A percentile compares a stretch with the other conserved stretches of the same genome.
Evolutionary conservation across 129 eudicot species (phyloP).

Genomic region (carrot (Daucus carota)): DNA sequence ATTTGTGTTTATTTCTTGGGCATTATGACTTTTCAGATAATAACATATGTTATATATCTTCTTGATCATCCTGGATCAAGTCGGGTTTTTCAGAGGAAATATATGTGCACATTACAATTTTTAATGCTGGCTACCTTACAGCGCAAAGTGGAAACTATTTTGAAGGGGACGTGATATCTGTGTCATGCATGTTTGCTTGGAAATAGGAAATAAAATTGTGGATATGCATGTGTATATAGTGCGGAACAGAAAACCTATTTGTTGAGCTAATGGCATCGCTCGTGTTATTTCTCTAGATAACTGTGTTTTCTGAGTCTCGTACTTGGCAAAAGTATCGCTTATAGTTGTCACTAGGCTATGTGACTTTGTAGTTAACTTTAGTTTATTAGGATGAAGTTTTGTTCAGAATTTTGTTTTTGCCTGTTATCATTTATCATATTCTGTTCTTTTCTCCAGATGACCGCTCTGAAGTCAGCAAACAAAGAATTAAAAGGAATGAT

Average conservation of each 20-base stretch:
- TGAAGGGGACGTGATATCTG: slow-evolving; percentile 43
- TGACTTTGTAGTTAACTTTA: not conserved
- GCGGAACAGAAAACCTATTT: not conserved
- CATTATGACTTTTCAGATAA: not conserved
- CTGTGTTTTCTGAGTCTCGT: not conserved
- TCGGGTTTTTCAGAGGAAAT: slow-evolving; percentile 6
- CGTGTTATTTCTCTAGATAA: not conserved
- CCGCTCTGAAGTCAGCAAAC: slow-evolving; percentile 92
- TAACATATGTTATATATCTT: not conserved
- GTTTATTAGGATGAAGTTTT: slow-evolving; percentile 4
- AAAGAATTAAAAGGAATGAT: slow-evolving; percentile 98
- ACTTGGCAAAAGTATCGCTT: not conserved
- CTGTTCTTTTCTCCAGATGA: slow-evolving; percentile 47
- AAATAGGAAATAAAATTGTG: not conserved
- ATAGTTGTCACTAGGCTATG: not conserved
- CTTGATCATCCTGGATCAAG: not conserved
- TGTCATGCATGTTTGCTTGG: not conserved
- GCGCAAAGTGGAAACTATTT: slow-evolving; percentile 34
- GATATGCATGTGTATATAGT: not conserved
- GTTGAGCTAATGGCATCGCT: not conserved
- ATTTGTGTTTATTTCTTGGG: not conserved
- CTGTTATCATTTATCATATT: slow-evolving; percentile 11
- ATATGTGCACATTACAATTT: slow-evolving; percentile 22
- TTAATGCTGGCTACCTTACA: slow-evolving; percentile 42
- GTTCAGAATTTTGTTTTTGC: not conserved